Conservation (phyloP, 2,329 filamentous ascomycete species). For the Neofusicoccum kwambonambiense region DNA sequence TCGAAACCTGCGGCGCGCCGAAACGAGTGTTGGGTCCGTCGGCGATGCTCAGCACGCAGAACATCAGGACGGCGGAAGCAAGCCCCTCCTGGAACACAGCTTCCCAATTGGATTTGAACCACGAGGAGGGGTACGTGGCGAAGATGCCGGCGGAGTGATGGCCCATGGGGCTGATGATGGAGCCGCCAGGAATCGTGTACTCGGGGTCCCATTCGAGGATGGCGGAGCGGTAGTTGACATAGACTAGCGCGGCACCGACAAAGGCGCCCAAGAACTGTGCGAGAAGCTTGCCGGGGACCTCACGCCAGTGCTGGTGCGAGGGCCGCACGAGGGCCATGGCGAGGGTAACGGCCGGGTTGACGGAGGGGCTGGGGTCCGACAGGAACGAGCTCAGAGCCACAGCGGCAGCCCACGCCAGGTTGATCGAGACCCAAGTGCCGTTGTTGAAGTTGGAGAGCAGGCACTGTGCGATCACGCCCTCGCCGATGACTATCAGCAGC, state of each 20-base stretch:
- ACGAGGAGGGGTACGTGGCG: conserved; percentile 67
- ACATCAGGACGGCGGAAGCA: conserved; percentile 66
- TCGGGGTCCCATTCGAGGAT: conserved; percentile 55
- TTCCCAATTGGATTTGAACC: conserved; percentile 61
- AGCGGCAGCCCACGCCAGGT: conserved; percentile 30
- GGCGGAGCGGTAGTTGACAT: conserved; percentile 51
- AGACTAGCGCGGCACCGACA: conserved; percentile 50
- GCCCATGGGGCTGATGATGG: conserved; percentile 57
- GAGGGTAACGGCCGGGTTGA: conserved; percentile 65
- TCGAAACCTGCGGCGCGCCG: conserved; percentile 35
- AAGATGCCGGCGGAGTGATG: conserved; percentile 70
- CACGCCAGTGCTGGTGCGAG: conserved; percentile 62
- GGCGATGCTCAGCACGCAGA: conserved; percentile 69
- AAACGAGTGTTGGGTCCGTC: conserved; percentile 49
- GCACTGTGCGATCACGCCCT: conserved; percentile 46
- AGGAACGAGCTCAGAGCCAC: conserved; percentile 57
- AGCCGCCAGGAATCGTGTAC: conserved; percentile 58
- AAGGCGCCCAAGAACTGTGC: conserved; percentile 69
- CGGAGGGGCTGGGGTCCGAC: conserved; percentile 61
- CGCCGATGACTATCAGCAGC: conserved; percentile 46
- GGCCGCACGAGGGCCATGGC: conserved; percentile 65
- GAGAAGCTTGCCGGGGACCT: conserved; percentile 65
- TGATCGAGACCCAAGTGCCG: conserved; percentile 42
- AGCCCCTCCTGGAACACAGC: conserved; percentile 74
- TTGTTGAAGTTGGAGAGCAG: conserved; percentile 42